Base-by-base conservation (phyloP, 148 eudicot species). In the Arctostaphylos glauca region DNA sequence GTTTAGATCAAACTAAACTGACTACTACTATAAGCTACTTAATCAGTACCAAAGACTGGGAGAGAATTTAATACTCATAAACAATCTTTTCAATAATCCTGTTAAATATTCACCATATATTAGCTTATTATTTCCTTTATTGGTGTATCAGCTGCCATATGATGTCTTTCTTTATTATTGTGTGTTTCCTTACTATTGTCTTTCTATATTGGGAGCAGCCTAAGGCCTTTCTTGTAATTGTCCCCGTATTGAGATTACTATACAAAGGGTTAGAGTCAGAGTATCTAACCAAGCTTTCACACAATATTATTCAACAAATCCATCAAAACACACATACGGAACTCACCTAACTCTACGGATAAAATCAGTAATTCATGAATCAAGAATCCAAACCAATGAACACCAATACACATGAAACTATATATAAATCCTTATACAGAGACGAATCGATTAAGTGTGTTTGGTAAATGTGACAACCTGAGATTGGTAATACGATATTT, bases 401-500 rank as follows among this genome's bases (percentile, higher is more conserved):
- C 10, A n/a, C 31, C 23, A 6, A 59, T 5, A 59, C 9, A 19
- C 5, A 59, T 59, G 25, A 59, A 18, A 59, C 23, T 59, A 19
- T 18, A 59, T 23, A 19, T 59, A 59, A 6, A 9, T 38, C 12
- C 38, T 31, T 31, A 31, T 31, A 31, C 38, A n/a, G 31, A 47
- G 25, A 48, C 6, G 77, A 73, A 73, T 46, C 54, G 5, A 74
- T 49, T 9, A 8, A n/a, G 38, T 3, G 3, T 10, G 25, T 72
- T 5, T 2, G 76, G 52, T 72, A 3, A 74, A 74, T 18, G 5
- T 3, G 3, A 31, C 43, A 25, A 76, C 79, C 79, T 76, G 79
- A 12, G 79, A 76, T 31, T 76, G 55, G 82, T 94, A 94, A 86
- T 94, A 92, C 21, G 91, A 31, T 80, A 96, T 84, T 68, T 93